phyloP scores from a whole-genome alignment of 2,329 filamentous ascomycete genomes.

The Hysterium pulicare region DNA sequence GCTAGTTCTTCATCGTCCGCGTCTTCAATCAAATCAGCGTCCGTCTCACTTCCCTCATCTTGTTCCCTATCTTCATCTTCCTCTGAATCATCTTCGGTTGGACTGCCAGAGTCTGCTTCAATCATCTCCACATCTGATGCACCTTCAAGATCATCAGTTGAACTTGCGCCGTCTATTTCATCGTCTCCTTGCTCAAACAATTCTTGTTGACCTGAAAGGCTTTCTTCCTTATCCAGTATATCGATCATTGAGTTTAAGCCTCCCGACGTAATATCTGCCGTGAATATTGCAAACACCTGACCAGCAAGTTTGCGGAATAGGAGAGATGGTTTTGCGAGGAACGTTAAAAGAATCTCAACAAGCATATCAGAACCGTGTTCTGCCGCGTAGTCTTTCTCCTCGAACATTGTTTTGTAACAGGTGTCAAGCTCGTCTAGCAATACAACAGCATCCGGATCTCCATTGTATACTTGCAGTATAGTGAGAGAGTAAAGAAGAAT shows the following conservation, averaged over 20 bases:
- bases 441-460: constrained; percentile 78
- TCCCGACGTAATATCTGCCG: constrained; percentile 67
- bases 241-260: constrained; percentile 66
- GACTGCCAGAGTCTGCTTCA: constrained; percentile 32
- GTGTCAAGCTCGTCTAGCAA: constrained; percentile 78
- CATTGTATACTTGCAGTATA: constrained; percentile 85
- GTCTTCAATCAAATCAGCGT: constrained; percentile 21
- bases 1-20: constrained; percentile 53
- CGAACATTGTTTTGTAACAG: constrained; percentile 63
- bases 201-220: constrained; percentile 75
- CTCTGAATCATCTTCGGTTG: constrained; percentile 18
- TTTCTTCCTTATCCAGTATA: constrained; percentile 76
- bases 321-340: constrained; percentile 79
- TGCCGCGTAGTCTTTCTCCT: constrained; percentile 19
- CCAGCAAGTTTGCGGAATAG: constrained; percentile 83
- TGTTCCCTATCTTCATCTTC: constrained; percentile 21
- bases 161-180: constrained; percentile 43
- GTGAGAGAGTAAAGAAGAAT: constrained; percentile 80
- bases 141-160: constrained; percentile 44
- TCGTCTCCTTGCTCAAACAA: constrained; percentile 67
- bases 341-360: constrained; percentile 85
- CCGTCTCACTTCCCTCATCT: constrained; percentile 12
- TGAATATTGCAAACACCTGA: constrained; percentile 83
- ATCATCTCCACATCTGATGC: constrained; percentile 46
- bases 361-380: constrained; percentile 61